A percentile compares a stretch with the other conserved stretches of the same genome.
Conservation (phyloP, 129 eudicot genomes). For the Helichrysum umbraculigerum region DNA sequence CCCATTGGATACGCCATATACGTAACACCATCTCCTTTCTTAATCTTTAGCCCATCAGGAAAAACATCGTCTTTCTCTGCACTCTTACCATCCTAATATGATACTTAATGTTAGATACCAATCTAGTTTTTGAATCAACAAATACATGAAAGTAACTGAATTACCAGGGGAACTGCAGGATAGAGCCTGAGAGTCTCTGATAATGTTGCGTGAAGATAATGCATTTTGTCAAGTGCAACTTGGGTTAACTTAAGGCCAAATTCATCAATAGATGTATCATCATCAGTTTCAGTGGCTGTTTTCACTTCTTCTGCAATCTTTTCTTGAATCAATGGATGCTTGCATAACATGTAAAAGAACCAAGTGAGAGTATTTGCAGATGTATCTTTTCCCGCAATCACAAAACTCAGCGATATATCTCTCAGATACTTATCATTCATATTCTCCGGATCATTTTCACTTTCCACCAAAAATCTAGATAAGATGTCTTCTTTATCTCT, state of each 20-base stretch:
- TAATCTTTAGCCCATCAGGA: constrained; percentile 60
- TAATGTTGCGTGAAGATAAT: constrained; percentile 74
- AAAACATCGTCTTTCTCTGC: constrained; percentile 52
- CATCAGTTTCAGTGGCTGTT: constrained; percentile 28
- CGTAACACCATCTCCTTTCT: constrained; percentile 51
- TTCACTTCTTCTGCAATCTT: constrained; percentile 1
- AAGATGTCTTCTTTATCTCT: constrained; percentile 24
- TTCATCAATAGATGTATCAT: not conserved
- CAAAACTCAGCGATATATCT: constrained; percentile 17
- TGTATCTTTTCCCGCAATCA: constrained; percentile 13
- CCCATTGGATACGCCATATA: constrained; percentile 69
- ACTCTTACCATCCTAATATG: constrained; percentile 41
- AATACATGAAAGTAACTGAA: not conserved
- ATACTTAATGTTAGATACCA: not conserved
- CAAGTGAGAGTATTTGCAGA: constrained; percentile 16
- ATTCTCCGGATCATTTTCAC: not conserved
- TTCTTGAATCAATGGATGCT: constrained; percentile 12
- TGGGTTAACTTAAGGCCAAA: not conserved
- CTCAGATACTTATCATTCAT: constrained; percentile 1
- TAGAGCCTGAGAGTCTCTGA: constrained; percentile 79
- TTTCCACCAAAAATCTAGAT: constrained; percentile 1
- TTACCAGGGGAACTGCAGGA: constrained; percentile 80
- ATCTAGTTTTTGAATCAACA: not conserved
- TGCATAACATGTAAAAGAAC: constrained; percentile 12
- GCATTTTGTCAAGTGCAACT: constrained; percentile 58